phyloP scores from a whole-genome alignment of 2,329 filamentous ascomycete species.

The Penicillium sp. region DNA sequence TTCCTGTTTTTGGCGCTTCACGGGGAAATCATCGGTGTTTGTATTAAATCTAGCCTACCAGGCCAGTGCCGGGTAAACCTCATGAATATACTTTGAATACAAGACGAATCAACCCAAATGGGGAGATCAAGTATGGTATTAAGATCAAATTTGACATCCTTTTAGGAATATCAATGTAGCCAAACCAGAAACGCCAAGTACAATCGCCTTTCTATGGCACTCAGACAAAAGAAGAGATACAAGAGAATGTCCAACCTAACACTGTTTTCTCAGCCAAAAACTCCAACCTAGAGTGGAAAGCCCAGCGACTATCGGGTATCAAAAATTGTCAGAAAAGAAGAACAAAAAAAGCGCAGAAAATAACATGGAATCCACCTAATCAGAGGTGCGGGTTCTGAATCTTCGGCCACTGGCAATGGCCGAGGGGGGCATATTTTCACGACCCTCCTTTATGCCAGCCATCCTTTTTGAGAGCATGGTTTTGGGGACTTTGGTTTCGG shows the following conservation, averaged over 20 bases:
- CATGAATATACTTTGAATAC: not conserved
- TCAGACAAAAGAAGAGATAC: constrained; percentile 14
- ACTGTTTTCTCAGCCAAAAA: constrained; percentile 21
- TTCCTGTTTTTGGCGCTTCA: not conserved
- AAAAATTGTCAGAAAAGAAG: constrained; percentile 13
- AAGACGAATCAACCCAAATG: not conserved
- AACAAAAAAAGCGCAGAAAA: constrained; percentile 4
- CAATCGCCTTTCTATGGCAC: constrained; percentile 6
- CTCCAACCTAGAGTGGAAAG: constrained; percentile 20
- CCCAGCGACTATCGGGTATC: constrained; percentile 28
- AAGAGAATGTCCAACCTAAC: constrained; percentile 12
- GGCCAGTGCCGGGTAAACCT: not conserved
- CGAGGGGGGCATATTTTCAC: constrained; percentile 45
- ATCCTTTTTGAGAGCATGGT: constrained; percentile 42
- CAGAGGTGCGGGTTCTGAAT: constrained; percentile 33
- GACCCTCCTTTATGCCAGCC: constrained; percentile 45
- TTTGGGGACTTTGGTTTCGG: constrained; percentile 45
- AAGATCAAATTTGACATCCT: not conserved
- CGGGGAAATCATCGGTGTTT: not conserved
- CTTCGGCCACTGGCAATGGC: constrained; percentile 30
- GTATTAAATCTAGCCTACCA: not conserved
- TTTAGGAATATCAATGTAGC: constrained; percentile 1
- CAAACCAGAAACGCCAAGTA: constrained; percentile 4
- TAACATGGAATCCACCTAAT: constrained; percentile 15
- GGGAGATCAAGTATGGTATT: constrained; percentile 7